Evolutionary conservation across 179 eudicot species (phyloP).

Genomic region (Dionaea muscipula): DNA sequence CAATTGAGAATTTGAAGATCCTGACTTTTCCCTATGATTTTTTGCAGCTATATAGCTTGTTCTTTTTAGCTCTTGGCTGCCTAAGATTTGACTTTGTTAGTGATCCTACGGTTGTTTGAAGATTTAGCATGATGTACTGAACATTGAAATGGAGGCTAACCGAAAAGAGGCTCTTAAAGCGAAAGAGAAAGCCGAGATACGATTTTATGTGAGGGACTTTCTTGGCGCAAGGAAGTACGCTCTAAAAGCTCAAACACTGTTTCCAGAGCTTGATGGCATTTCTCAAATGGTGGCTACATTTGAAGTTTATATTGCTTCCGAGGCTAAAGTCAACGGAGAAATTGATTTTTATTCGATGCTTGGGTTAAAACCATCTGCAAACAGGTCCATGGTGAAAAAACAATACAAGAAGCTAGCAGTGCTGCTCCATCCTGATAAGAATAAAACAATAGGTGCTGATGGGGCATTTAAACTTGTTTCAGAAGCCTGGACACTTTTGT

Average conservation of each 20-base stretch:
- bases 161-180: conserved; percentile 31
- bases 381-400: conserved; percentile 31
- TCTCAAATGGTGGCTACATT: conserved; percentile 41
- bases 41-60: conserved; percentile 3
- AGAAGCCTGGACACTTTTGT: conserved; percentile 37
- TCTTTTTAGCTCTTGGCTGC: neutral
- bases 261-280: conserved; percentile 33
- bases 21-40: neutral
- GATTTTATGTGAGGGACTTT: conserved; percentile 30
- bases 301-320: conserved; percentile 27
- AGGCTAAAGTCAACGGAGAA: conserved; percentile 30
- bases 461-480: conserved; percentile 39
- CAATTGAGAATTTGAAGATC: neutral
- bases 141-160: conserved; percentile 30
- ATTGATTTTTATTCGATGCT: conserved; percentile 32
- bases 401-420: conserved; percentile 39
- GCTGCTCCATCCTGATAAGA: conserved; percentile 38
- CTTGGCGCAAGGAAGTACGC: conserved; percentile 33
- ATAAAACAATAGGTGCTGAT: conserved; percentile 34
- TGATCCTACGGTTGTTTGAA: neutral
- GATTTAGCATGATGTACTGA: conserved; percentile 6
- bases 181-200: conserved; percentile 35
- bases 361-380: conserved; percentile 32
- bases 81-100: neutral
- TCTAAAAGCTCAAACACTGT: conserved; percentile 29